Conservation (phyloP, 2,329 filamentous ascomycete genomes). For the Epichloe hybrida region DNA sequence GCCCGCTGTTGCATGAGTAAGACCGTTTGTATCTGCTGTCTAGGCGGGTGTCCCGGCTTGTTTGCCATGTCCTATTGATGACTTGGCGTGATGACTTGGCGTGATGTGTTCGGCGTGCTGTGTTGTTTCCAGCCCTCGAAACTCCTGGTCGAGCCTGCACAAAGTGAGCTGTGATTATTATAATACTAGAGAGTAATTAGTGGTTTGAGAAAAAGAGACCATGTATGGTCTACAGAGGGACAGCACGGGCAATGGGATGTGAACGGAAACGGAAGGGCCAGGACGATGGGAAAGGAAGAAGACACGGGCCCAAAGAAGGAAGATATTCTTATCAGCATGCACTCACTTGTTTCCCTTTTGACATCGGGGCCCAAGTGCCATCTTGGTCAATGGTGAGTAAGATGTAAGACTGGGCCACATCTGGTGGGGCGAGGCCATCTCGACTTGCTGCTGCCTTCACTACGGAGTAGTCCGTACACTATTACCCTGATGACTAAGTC, state of each 20-base stretch:
- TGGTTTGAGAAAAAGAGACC: not conserved
- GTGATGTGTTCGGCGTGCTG: not conserved
- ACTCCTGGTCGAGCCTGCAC: not conserved
- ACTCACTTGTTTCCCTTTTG: not conserved
- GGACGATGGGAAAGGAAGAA: too few species aligned
- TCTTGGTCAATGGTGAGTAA: not conserved
- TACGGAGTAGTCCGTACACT: too few species aligned
- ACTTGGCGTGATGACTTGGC: not conserved
- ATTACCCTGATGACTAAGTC: too few species aligned
- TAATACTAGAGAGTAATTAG: not conserved
- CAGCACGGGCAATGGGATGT: too few species aligned
- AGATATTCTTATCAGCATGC: not conserved
- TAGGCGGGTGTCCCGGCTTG: not conserved
- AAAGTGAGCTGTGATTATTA: not conserved
- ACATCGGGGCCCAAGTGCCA: not conserved
- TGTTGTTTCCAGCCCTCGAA: not conserved
- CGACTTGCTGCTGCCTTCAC: too few species aligned
- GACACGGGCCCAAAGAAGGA: too few species aligned
- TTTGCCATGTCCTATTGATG: not conserved
- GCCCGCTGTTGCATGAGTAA: not conserved
- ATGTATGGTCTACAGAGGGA: too few species aligned
- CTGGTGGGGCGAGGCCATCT: not conserved
- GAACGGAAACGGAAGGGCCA: too few species aligned
- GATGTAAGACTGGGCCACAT: not conserved
- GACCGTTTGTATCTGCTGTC: not conserved